Conservation (phyloP, 768 basidiomycete species). For the Amyloporia xantha region DNA sequence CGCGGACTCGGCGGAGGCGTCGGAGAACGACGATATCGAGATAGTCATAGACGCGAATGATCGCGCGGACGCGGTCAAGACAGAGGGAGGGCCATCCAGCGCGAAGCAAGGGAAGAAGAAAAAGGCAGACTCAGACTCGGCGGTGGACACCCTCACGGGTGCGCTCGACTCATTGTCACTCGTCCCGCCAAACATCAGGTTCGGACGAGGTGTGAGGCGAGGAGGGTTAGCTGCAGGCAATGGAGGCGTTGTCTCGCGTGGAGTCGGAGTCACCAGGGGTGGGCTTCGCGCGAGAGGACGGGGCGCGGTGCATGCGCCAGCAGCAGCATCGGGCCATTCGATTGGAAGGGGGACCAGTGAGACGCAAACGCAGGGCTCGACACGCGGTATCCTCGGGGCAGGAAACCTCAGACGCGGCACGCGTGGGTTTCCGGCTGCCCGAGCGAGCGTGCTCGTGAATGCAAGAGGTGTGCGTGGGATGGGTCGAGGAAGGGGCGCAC, state of each 20-base stretch:
- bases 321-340: not conserved
- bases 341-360: not conserved
- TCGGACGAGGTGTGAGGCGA: constrained; percentile 53
- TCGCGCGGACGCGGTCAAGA: not conserved
- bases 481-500: too few relatives aligned
- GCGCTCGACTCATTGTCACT: constrained; percentile 46
- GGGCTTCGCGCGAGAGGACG: not conserved
- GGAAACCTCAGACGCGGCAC: not conserved
- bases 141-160: constrained; percentile 39
- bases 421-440: not conserved
- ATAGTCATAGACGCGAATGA: not conserved
- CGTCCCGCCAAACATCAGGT: constrained; percentile 63
- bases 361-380: not conserved
- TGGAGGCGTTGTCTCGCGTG: not conserved
- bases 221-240: constrained; percentile 2
- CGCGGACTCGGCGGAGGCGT: not conserved
- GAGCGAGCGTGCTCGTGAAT: not conserved
- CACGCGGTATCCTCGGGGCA: not conserved
- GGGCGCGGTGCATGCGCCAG: not conserved
- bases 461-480: too few relatives aligned
- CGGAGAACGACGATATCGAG: too few relatives aligned
- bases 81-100: not conserved
- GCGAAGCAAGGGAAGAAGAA: not conserved
- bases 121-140: constrained; percentile 6
- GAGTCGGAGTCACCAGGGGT: not conserved